Percentiles rank a stretch among this genome's conserved stretches.
Conservation (phyloP, 495 filamentous ascomycete genomes). For the Lophiotrema nucula region DNA sequence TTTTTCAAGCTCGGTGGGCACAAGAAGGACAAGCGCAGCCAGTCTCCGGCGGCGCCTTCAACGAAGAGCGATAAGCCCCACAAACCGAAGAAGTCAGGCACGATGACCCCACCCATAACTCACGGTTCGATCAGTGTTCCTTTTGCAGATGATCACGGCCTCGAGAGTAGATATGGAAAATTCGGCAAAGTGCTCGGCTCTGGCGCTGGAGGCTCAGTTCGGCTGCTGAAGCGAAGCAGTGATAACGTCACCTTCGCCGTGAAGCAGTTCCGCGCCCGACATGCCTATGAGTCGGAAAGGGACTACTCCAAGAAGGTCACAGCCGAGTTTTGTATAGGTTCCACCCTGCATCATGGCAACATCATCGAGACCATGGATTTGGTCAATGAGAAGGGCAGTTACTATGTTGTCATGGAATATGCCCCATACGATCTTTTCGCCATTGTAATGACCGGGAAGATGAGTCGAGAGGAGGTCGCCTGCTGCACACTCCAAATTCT, state of each 20-base stretch:
- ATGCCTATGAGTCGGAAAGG: constrained; percentile 88
- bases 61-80: constrained; percentile 26
- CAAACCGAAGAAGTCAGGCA: constrained; percentile 46
- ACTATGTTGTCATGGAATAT: constrained; percentile 99
- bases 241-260: constrained; percentile 94
- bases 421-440: constrained; percentile 97
- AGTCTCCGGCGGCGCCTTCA: constrained; percentile 58
- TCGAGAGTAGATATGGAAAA: constrained; percentile 90
- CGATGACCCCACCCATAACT: constrained; percentile 57
- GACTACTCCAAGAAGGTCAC: constrained; percentile 99
- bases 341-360: constrained; percentile 95
- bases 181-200: constrained; percentile 91
- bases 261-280: constrained; percentile 91
- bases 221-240: constrained; percentile 86
- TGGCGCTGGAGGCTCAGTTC: constrained; percentile 91
- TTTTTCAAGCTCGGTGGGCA: constrained; percentile 76
- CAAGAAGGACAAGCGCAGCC: constrained; percentile 56
- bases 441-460: constrained; percentile 98
- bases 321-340: constrained; percentile 98
- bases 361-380: constrained; percentile 98
- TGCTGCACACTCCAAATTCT: constrained; percentile 95
- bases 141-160: constrained; percentile 90
- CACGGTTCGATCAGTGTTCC: constrained; percentile 66
- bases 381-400: constrained; percentile 87
- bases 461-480: constrained; percentile 84